Evolutionary conservation across 768 basidiomycete species (phyloP), one percentile per base, ranked within the genome.

Genomic region (Podaxis mareebaensis): DNA sequence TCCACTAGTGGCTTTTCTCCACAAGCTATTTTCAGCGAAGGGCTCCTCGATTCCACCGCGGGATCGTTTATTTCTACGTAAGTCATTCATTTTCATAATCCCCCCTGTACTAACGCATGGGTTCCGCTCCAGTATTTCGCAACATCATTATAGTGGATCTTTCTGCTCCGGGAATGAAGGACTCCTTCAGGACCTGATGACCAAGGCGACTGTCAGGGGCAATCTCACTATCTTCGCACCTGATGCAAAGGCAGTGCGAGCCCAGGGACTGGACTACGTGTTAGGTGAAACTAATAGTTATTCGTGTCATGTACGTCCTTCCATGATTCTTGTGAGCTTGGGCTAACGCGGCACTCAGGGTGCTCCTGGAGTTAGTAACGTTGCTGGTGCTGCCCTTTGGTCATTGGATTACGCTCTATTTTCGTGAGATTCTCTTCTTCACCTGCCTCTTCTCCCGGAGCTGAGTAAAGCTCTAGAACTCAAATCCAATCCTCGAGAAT

Each of bases 331-430:
- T 3, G 17, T 10, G 20, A n/a, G 30, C 4, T 39, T 46, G 17
- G 63, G 24, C 15, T 26, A 17, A 22, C 8, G 28, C 13, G 2
- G 26, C 5, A 12, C 4, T 24, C 46, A 81, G 76, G 81, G 83
- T 52, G 78, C 81, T 15, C 77, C 82, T 51, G 84, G 84, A 2
- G 87, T 88, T 10, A 87, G 85, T 69, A 87, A 90, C 68, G 84
- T 83, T 0, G 88, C 84, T n/a, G 90, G 88, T 13, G 87, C 88
- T 0, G 85, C 86, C 17, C 72, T 91, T 20, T 91, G 89, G 89
- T 77, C 81, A 11, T 73, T 89, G 63, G 88, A 91, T 70, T 89
- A 90, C 71, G 76, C 81, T 1, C 74, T 91, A 3, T 87, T 81
- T 67, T 85, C 86, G 69, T 81, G 68, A 54, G 79, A 68, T 20